A percentile compares a stretch with the other conserved stretches of the same genome.
Conservation (phyloP, 495 filamentous ascomycete species). For the Aspergillus bertholletiae region DNA sequence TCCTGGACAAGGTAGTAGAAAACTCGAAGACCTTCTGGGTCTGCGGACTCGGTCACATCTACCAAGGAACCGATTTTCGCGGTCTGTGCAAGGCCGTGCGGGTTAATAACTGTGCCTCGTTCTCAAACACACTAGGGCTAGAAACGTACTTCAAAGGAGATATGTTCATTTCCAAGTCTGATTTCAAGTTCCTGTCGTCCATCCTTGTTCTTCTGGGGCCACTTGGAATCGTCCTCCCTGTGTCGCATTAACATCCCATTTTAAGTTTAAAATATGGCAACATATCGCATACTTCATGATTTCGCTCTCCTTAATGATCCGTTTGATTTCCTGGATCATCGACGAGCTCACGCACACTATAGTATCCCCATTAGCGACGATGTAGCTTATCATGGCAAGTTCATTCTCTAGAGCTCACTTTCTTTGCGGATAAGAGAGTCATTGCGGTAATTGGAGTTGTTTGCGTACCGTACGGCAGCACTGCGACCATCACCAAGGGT, state of each 20-base stretch:
- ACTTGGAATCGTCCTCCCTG: slow-evolving; percentile 98
- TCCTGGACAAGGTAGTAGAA: slow-evolving; percentile 99
- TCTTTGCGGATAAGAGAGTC: slow-evolving; percentile 99
- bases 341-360: slow-evolving; percentile 93
- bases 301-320: slow-evolving; percentile 96
- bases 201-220: slow-evolving; percentile 99
- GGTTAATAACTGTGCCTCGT: not conserved
- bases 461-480: slow-evolving; percentile 93
- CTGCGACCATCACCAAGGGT: slow-evolving; percentile 91
- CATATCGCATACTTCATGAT: slow-evolving; percentile 85
- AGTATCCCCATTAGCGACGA: slow-evolving; percentile 19
- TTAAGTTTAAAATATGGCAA: not conserved
- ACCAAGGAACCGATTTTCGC: slow-evolving; percentile 97
- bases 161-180: slow-evolving; percentile 89
- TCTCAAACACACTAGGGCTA: not conserved
- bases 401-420: slow-evolving; percentile 58
- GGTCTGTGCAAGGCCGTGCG: slow-evolving; percentile 53
- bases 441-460: slow-evolving; percentile 99
- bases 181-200: slow-evolving; percentile 97
- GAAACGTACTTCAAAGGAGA: slow-evolving; percentile 85
- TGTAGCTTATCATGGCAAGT: not conserved
- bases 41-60: slow-evolving; percentile 92
- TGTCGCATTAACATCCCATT: slow-evolving; percentile 8
- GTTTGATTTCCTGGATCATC: slow-evolving; percentile 91
- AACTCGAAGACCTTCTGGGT: slow-evolving; percentile 95